Conservation (phyloP, 208 protist genomes). For the Acanthamoeba castellanii region DNA sequence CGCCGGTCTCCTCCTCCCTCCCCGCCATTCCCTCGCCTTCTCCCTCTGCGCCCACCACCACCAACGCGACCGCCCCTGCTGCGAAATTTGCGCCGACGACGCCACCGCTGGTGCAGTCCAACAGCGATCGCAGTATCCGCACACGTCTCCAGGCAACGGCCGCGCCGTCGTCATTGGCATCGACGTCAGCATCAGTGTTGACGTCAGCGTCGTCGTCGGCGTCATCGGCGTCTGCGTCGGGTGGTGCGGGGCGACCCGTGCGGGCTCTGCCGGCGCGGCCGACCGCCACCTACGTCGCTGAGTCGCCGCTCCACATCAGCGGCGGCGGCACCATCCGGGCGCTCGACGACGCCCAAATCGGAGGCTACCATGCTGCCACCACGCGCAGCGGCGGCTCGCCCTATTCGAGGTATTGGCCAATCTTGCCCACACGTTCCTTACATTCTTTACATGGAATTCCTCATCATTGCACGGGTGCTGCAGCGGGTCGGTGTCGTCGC, state of each 20-base stretch:
- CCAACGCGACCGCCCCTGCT: no score
- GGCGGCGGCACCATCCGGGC: background rate
- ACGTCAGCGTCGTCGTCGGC: background rate
- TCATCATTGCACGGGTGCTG: no score
- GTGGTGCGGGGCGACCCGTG: background rate
- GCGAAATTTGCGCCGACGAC: no score
- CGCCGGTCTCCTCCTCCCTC: background rate
- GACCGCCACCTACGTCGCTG: background rate
- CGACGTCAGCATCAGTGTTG: no score
- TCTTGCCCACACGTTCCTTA: no score
- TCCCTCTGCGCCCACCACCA: background rate
- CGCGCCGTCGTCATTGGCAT: background rate
- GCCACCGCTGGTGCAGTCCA: background rate
- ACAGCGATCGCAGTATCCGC: background rate
- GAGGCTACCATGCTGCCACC: background rate
- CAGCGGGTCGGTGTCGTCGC: background rate
- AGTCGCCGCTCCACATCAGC: background rate
- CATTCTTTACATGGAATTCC: no score
- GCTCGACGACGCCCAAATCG: background rate
- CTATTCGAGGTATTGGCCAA: background rate
- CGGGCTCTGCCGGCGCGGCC: background rate
- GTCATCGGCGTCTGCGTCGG: background rate
- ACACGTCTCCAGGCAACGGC: background rate
- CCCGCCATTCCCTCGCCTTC: background rate
- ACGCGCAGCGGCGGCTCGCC: background rate